Conservation (phyloP, 2,329 filamentous ascomycete species). For the Colletotrichum scovillei region DNA sequence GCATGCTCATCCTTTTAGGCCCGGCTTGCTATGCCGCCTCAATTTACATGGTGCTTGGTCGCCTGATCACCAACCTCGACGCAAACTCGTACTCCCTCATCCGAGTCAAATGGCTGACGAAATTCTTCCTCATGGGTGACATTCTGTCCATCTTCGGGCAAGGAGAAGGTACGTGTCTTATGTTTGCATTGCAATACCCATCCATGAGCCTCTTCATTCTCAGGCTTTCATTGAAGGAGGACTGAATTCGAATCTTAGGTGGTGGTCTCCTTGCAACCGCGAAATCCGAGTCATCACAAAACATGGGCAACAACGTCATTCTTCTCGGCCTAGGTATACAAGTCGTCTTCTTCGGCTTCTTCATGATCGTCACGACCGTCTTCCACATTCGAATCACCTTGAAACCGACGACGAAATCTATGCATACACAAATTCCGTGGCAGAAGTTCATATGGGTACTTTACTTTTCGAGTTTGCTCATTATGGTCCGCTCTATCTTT, state of each 20-base stretch:
- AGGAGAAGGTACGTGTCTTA: constrained; percentile 46
- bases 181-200: not conserved
- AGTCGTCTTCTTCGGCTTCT: constrained; percentile 65
- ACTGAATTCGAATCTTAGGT: not conserved
- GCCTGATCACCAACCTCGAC: constrained; percentile 51
- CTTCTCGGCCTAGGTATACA: constrained; percentile 65
- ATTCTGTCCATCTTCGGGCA: constrained; percentile 64
- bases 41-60: constrained; percentile 61
- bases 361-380: constrained; percentile 57
- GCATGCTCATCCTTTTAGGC: constrained; percentile 55
- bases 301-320: constrained; percentile 58
- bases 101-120: constrained; percentile 57
- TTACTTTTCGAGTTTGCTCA: constrained; percentile 36
- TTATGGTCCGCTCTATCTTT: constrained; percentile 50
- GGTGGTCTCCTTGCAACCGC: constrained; percentile 33
- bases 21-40: constrained; percentile 60
- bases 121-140: constrained; percentile 65
- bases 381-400: constrained; percentile 53
- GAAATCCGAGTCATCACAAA: constrained; percentile 35
- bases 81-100: constrained; percentile 47
- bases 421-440: constrained; percentile 41
- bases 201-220: not conserved
- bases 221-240: not conserved
- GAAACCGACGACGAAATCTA: constrained; percentile 26
- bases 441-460: constrained; percentile 43